phyloP scores from a whole-genome alignment of 176 grass and related monocot genomes.

The Themeda triandra region DNA sequence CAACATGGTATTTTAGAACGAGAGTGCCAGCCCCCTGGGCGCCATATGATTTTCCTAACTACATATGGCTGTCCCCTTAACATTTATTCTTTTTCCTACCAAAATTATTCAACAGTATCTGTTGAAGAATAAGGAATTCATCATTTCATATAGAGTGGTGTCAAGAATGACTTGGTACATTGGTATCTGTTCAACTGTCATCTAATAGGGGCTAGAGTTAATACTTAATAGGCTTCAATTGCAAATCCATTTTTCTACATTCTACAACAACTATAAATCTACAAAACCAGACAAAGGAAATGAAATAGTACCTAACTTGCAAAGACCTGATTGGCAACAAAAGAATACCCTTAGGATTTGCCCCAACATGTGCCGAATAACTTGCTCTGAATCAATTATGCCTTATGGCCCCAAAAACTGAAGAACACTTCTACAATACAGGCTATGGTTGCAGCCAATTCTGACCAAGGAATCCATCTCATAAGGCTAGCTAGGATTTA shows the following conservation, averaged over 20 bases:
- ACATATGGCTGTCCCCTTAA: not conserved
- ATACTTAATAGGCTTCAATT: not conserved
- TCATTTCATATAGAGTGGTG: not conserved
- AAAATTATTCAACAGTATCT: not conserved
- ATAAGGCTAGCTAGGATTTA: not conserved
- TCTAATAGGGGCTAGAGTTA: not conserved
- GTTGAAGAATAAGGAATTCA: not conserved
- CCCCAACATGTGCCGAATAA: not conserved
- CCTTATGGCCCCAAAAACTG: not conserved
- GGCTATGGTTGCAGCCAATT: not conserved
- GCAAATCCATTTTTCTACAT: not conserved
- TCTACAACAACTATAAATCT: not conserved
- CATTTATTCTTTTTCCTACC: not conserved
- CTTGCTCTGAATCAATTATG: not conserved
- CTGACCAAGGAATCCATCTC: not conserved
- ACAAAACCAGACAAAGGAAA: not conserved
- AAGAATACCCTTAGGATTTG: not conserved
- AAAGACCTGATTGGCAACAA: not conserved
- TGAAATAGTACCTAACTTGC: not conserved
- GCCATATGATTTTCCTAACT: not conserved
- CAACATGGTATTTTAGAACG: not conserved
- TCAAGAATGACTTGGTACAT: not conserved
- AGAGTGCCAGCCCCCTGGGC: not conserved
- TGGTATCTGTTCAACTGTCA: not conserved
- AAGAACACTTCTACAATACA: not conserved